Conservation (phyloP, 257 asterid genomes). For the Nicotiana undulata region DNA sequence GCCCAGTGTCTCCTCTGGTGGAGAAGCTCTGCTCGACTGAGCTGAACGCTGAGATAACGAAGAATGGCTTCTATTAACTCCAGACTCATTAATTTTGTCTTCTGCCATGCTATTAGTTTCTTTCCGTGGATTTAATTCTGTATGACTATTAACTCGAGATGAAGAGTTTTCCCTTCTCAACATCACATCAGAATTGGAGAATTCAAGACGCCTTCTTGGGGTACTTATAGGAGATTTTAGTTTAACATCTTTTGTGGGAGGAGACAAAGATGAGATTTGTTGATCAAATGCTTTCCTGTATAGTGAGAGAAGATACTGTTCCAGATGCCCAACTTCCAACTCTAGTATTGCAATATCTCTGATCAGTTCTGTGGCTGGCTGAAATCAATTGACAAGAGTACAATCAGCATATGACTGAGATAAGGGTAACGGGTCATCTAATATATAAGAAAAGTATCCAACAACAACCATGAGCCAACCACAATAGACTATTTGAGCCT, state of each 20-base stretch:
- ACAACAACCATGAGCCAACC: not conserved
- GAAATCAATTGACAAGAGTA: conserved; percentile 18
- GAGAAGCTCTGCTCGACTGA: conserved; percentile 43
- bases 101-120: conserved; percentile 36
- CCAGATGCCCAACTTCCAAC: conserved; percentile 90
- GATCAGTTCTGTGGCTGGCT: conserved; percentile 92
- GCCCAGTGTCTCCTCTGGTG: conserved; percentile 48
- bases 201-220: conserved; percentile 72
- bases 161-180: conserved; percentile 24
- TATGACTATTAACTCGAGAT: conserved; percentile 23
- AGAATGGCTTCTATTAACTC: conserved; percentile 77
- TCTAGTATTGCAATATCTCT: conserved; percentile 85
- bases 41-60: conserved; percentile 60
- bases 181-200: conserved; percentile 43
- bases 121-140: conserved; percentile 22
- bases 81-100: conserved; percentile 43
- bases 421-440: not conserved
- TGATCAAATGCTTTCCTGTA: conserved; percentile 92
- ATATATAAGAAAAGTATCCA: not conserved
- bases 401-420: not conserved
- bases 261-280: conserved; percentile 50
- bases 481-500: not conserved
- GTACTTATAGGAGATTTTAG: conserved; percentile 48
- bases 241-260: conserved; percentile 35
- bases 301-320: conserved; percentile 85